phyloP scores from a whole-genome alignment of 345 rosid species.

The Eucalyptus pauciflora region DNA sequence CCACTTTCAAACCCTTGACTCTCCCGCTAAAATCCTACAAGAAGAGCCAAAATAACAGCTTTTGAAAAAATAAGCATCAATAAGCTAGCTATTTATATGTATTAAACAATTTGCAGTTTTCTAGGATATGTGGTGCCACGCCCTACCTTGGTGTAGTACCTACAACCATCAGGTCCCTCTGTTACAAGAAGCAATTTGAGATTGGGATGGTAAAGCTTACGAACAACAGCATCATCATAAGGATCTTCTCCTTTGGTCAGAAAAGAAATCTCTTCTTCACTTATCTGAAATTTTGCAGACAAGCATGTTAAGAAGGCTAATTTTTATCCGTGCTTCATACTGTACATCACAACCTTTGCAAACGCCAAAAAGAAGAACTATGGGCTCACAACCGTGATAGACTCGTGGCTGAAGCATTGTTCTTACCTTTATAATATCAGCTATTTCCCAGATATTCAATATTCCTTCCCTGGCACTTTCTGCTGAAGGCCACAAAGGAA shows the following conservation, averaged over 20 bases:
- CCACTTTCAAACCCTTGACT: conserved; percentile 70
- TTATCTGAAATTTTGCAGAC: conserved; percentile 32
- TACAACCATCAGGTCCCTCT: conserved; percentile 79
- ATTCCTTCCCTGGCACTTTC: conserved; percentile 83
- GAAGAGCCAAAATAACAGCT: background rate
- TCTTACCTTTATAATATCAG: conserved; percentile 76
- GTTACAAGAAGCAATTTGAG: conserved; percentile 87
- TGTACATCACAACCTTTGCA: background rate
- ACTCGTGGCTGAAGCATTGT: background rate
- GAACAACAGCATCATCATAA: conserved; percentile 68
- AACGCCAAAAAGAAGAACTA: background rate
- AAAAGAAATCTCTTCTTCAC: conserved; percentile 87
- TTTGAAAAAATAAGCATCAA: background rate
- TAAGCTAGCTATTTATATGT: background rate
- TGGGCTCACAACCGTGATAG: background rate
- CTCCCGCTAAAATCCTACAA: conserved; percentile 73
- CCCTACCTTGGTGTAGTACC: conserved; percentile 81
- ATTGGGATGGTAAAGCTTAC: conserved; percentile 62
- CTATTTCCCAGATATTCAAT: conserved; percentile 75
- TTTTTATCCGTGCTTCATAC: background rate
- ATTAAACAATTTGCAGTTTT: background rate
- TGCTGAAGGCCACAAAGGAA: conserved; percentile 85
- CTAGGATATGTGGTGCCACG: background rate
- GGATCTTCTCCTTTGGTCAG: conserved; percentile 92
- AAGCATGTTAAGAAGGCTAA: background rate